Conservation (phyloP, 2,329 filamentous ascomycete genomes). For the Plenodomus biglobosus region DNA sequence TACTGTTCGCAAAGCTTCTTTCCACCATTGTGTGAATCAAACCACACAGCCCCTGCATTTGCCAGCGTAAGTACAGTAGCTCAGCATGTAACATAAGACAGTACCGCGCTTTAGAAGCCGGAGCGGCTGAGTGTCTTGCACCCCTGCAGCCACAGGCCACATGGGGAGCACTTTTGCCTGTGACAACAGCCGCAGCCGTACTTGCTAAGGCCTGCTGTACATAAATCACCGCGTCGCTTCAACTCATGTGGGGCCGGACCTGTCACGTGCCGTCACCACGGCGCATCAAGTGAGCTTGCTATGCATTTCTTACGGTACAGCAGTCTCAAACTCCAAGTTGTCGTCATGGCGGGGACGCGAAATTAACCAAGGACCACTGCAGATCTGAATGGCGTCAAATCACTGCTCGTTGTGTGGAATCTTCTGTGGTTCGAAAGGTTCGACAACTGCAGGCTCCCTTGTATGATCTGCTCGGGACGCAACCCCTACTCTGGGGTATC, state of each 20-base stretch:
- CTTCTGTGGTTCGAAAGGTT: slow-evolving; percentile 18
- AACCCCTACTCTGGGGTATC: slow-evolving; percentile 34
- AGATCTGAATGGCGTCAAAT: slow-evolving; percentile 32
- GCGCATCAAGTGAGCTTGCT: neutral
- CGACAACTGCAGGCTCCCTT: slow-evolving; percentile 16
- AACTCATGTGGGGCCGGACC: neutral
- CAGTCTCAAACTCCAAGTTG: slow-evolving; percentile 4
- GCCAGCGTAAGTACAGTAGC: no score
- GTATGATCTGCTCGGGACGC: slow-evolving; percentile 22
- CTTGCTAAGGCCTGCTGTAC: no score
- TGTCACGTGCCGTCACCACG: neutral
- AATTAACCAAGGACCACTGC: slow-evolving; percentile 34
- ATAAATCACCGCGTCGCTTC: neutral
- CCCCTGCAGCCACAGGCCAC: no score
- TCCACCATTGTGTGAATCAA: no score
- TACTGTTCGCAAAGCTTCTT: no score
- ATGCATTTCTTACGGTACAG: neutral
- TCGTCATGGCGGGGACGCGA: slow-evolving; percentile 28
- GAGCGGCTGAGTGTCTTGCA: no score
- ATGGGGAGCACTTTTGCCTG: no score
- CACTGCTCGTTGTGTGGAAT: slow-evolving; percentile 15
- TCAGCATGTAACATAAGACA: no score
- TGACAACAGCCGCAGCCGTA: no score
- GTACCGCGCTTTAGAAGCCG: no score
- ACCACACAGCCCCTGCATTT: no score